Percentiles rank a stretch among this genome's conserved stretches.
Evolutionary conservation across 768 basidiomycete species (phyloP).

Genomic region (Lyophyllum shimeji): DNA sequence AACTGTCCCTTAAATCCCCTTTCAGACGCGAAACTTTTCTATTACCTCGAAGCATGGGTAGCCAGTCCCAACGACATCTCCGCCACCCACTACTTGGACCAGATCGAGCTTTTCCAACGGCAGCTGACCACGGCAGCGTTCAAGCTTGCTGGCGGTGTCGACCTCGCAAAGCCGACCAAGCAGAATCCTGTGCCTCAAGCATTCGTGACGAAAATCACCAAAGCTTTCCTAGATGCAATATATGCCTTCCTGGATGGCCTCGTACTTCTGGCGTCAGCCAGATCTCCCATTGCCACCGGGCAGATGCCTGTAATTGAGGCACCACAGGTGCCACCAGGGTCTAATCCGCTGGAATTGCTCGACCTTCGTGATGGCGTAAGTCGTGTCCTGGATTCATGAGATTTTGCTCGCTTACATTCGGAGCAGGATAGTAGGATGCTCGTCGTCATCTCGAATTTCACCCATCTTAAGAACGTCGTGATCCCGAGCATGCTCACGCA

Average conservation of each 20-base stretch:
- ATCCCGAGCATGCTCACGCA: conserved; percentile 82
- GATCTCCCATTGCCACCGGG: conserved; percentile 48
- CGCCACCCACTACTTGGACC: conserved; percentile 72
- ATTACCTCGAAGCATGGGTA: conserved; percentile 86
- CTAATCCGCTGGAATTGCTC: conserved; percentile 55
- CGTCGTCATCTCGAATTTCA: conserved; percentile 87
- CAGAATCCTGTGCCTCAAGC: conserved; percentile 63
- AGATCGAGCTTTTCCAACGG: conserved; percentile 80
- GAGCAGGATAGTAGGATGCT: conserved; percentile 81
- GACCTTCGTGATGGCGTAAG: conserved; percentile 65
- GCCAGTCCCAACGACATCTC: conserved; percentile 59
- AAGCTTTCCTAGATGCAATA: conserved; percentile 81
- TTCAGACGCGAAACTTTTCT: conserved; percentile 80
- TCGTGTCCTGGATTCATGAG: conserved; percentile 1
- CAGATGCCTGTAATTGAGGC: conserved; percentile 33
- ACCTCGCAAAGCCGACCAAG: conserved; percentile 53
- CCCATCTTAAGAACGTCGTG: conserved; percentile 63
- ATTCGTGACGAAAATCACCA: conserved; percentile 73
- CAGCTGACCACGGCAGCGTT: conserved; percentile 74
- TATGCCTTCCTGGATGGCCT: conserved; percentile 88
- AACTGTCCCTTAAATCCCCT: not conserved
- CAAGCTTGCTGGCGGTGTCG: conserved; percentile 78
- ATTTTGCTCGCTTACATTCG: not conserved
- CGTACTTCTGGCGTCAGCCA: conserved; percentile 74
- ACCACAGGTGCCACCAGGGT: conserved; percentile 27